Conservation (phyloP, 768 basidiomycete species). For the Serendipita indica region DNA sequence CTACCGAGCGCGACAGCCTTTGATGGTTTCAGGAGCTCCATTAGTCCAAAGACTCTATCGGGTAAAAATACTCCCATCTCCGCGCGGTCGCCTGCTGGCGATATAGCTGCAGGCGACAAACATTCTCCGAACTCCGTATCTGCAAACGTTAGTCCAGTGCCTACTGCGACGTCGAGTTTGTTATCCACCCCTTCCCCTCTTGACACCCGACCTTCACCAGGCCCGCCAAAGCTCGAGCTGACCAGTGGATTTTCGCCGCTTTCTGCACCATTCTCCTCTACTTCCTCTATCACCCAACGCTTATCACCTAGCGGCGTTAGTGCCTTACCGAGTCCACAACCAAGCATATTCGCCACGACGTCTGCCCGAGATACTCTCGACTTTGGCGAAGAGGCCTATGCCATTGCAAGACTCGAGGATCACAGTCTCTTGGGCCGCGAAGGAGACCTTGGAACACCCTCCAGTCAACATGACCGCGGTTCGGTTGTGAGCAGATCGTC, state of each 20-base stretch:
- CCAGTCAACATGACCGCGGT: too few species aligned
- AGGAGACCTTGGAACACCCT: too few species aligned
- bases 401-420: too few species aligned
- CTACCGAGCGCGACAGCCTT: conserved; percentile 4
- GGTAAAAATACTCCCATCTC: not conserved
- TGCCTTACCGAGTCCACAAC: too few species aligned
- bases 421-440: too few species aligned
- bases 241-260: not conserved
- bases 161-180: not conserved
- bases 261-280: not conserved
- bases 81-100: not conserved
- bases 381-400: too few species aligned
- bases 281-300: too few species aligned
- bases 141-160: not conserved
- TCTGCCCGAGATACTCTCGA: too few species aligned
- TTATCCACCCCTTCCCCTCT: not conserved
- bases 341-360: too few species aligned
- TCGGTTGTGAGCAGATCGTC: too few species aligned
- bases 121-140: not conserved
- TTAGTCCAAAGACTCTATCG: not conserved
- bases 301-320: too few species aligned
- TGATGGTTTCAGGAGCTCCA: conserved; percentile 4
- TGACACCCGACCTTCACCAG: not conserved
- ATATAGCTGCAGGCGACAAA: not conserved
- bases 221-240: not conserved